A percentile compares a stretch with the other conserved stretches of the same genome.
Evolutionary conservation across 129 eudicot species (phyloP).

Genomic region (Flaveria sonorensis): DNA sequence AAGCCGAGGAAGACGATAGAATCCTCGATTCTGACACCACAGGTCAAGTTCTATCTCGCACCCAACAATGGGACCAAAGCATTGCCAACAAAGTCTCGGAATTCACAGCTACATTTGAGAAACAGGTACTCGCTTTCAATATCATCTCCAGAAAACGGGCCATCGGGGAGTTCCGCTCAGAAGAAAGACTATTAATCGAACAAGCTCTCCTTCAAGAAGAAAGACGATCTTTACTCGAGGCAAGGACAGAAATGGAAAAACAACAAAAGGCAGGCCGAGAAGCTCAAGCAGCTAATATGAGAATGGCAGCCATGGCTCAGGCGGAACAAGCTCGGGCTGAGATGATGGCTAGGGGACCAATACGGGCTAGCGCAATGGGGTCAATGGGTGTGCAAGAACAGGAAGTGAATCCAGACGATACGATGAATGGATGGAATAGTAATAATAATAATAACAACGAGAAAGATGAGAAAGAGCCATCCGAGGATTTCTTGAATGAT

Average conservation of each 20-base stretch:
- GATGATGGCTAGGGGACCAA: conserved; percentile 43
- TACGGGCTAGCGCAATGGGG: conserved; percentile 41
- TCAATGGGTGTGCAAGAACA: conserved; percentile 39
- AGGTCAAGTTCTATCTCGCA: conserved; percentile 39
- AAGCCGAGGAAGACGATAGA: conserved; percentile 58
- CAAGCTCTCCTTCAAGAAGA: conserved; percentile 72
- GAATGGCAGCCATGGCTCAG: conserved; percentile 47
- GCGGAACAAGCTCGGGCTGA: conserved; percentile 43
- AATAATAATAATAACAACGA: conserved; percentile 21
- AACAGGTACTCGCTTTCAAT: conserved; percentile 43
- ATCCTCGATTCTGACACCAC: conserved; percentile 48
- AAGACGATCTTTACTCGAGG: conserved; percentile 50
- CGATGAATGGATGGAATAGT: conserved; percentile 39
- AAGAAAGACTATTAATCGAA: conserved; percentile 36
- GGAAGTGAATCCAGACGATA: conserved; percentile 38
- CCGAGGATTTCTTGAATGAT: conserved; percentile 46
- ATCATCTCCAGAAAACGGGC: conserved; percentile 37
- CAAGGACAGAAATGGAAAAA: conserved; percentile 72
- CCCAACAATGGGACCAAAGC: conserved; percentile 75
- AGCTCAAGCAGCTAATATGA: conserved; percentile 40
- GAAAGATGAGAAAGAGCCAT: conserved; percentile 49
- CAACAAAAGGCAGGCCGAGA: conserved; percentile 81
- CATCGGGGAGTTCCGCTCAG: conserved; percentile 44
- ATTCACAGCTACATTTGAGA: conserved; percentile 45
- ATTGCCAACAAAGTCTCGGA: conserved; percentile 45